A percentile compares a stretch with the other conserved stretches of the same genome.
These are phyloP conservation scores for Arachis hypogaea DNA, from an alignment of 306 rosid species.

Conservation along the genomic window DNA sequence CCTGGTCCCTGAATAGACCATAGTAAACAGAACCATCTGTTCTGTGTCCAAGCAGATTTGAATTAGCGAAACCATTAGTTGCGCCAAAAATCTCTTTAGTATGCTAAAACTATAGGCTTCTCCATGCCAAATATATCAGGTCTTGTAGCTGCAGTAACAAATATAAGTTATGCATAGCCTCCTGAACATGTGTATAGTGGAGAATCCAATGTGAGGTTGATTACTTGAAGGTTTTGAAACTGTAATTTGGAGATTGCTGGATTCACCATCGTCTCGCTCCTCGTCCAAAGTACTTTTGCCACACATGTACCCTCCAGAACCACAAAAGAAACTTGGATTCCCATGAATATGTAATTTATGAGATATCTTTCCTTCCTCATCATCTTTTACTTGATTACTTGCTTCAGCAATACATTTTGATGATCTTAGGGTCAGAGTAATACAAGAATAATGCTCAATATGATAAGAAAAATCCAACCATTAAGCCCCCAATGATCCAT, in stretches of 20 bases:
- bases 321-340: constrained; percentile 84
- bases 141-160: constrained; percentile 64
- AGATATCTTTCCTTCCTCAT: constrained; percentile 53
- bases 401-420: constrained; percentile 59
- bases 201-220: constrained; percentile 28
- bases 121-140: constrained; percentile 73
- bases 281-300: constrained; percentile 61
- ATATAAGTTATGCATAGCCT: constrained; percentile 30
- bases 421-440: constrained; percentile 56
- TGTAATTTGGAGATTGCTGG: constrained; percentile 57
- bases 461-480: constrained; percentile 64
- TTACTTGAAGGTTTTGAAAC: constrained; percentile 77
- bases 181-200: constrained; percentile 21
- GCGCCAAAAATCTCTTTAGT: constrained; percentile 70
- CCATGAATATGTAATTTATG: constrained; percentile 85
- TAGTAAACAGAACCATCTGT: constrained; percentile 92
- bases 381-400: constrained; percentile 60
- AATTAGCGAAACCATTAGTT: constrained; percentile 86
- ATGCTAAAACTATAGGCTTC: constrained; percentile 78
- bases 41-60: constrained; percentile 92
- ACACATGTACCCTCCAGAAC: constrained; percentile 78
- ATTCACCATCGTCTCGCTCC: constrained; percentile 67
- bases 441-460: constrained; percentile 59
- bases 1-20: constrained; percentile 85
- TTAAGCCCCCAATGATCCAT: constrained; percentile 89